Evolutionary conservation across 2,329 filamentous ascomycete genomes (phyloP), one percentile per base, ranked within the genome.

Genomic region (Hypoxylon sp.): DNA sequence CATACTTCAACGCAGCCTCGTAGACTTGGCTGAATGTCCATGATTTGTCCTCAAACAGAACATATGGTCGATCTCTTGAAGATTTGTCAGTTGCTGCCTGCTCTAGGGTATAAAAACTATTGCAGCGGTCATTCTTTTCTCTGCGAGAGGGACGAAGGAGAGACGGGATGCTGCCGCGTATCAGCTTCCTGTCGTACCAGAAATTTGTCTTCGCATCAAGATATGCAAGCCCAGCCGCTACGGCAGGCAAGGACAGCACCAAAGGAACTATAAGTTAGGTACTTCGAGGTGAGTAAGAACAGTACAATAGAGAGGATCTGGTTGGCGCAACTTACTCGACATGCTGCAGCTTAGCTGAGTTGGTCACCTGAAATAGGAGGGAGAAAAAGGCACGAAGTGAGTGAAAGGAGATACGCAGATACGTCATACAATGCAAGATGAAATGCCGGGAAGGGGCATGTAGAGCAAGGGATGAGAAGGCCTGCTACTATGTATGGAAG

Each of bases 11-110:
- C 1, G 82, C 81, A 6, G 73, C 79, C 44, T 90, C 80, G 70
- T 96, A 94, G 2, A 82, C 78, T 63, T 94, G 78, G n/a, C 82
- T 82, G 68, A 89, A 96, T 1, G 88, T 90, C 78, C 87, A 90
- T 29, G 73, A 75, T 43, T 74, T 77, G 53, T 87, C 87, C 61
- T 90, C 79, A 64, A 88, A 92, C 38, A 88, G 79, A 36, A 94
- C 70, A 53, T 88, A 85, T 2, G 76, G 66, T 17, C 76, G 75
- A 55, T 82, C 75, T n/a, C 81, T 76, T 2, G 79, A 76, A 3
- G 74, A 73, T 17, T 73, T 65, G 26, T 70, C 71, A 3, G 75
- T 75, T 1, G 90, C 90, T 44, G 80, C 74, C 29, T 79, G 72
- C 69, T 96, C 91, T 48, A 96, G 78, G 8, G 75, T 65, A 71